Conservation (phyloP, 208 protist genomes). For the Acanthamoeba divionensis region DNA sequence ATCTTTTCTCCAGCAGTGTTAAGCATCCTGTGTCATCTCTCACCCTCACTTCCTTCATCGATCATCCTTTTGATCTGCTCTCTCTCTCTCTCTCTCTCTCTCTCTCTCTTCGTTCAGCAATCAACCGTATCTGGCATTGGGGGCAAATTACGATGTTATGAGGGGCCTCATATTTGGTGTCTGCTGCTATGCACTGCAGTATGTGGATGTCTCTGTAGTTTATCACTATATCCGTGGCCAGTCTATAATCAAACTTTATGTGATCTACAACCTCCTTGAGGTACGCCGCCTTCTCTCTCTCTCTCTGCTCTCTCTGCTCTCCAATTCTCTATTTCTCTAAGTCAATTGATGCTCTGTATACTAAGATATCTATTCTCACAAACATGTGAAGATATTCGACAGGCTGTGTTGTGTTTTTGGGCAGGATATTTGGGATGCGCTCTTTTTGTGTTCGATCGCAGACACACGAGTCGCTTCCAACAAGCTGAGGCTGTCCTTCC, state of each 20-base stretch:
- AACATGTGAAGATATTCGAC: slow-evolving; percentile 76
- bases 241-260: slow-evolving; percentile 91
- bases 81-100: not conserved
- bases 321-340: not conserved
- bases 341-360: not conserved
- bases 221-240: slow-evolving; percentile 88
- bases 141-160: slow-evolving; percentile 58
- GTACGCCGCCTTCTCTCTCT: slow-evolving; percentile 42
- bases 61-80: not conserved
- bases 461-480: not conserved
- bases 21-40: not conserved
- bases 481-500: not conserved
- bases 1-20: not conserved
- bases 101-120: not conserved
- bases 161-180: slow-evolving; percentile 55
- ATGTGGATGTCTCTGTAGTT: slow-evolving; percentile 77
- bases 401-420: slow-evolving; percentile 87
- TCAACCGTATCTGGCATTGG: not conserved
- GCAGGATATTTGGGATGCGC: slow-evolving; percentile 87
- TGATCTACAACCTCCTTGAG: slow-evolving; percentile 92
- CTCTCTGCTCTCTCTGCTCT: not conserved
- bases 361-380: not conserved
- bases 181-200: slow-evolving; percentile 53
- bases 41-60: not conserved
- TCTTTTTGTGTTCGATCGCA: slow-evolving; percentile 72